Evolutionary conservation across 2,329 filamentous ascomycete genomes (phyloP), one percentile per base, ranked within the genome.

Genomic region (Stagonosporopsis rhizophila): DNA sequence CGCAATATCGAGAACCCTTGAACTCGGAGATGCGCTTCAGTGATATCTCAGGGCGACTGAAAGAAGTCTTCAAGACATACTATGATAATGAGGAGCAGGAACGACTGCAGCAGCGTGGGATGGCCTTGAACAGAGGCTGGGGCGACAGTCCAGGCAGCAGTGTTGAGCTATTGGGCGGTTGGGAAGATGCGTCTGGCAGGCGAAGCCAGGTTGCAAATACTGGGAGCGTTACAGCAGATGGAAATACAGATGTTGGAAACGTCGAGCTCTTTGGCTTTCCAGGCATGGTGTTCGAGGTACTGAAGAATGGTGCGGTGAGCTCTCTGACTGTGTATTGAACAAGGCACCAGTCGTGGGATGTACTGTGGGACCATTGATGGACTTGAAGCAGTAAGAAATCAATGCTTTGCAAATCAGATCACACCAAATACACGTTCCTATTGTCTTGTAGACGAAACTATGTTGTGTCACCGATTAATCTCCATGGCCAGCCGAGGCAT

Each of bases 221-320:
- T 14, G 71, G 67, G 59, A 72, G 75, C 58, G 71, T 68, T 67
- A 66, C 80, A 67, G 69, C 77, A 64, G 71, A 78, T 61, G 68
- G 71, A 77, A 80, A 67, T 75, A 76, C 70, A 67, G 77, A 88
- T 60, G 75, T 89, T 58, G 86, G 86, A 19, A 89, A 89, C 52
- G 96, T 93, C 15, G 94, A 93, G 59, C 78, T 99, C 25, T 98
- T 92, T 78, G 93, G 94, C 1, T 97, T 97, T 70, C 94, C 95
- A 0, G 94, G 95, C 0, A 79, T 98, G 75, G 87, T 97, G 42
- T 98, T 99, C 79, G 95, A 99, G 78, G 94, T 99, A 25, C 78
- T 98, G 75, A 93, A 91, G 85, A 97, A 96, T 71, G 92, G 91
- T 4, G 89, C 87, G 59, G 90, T 99, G 22, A 96, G 92, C 75